Percentiles rank a stretch among this genome's conserved stretches.
Conservation (phyloP, 2,329 filamentous ascomycete genomes). For the Bipolaris zeicola region DNA sequence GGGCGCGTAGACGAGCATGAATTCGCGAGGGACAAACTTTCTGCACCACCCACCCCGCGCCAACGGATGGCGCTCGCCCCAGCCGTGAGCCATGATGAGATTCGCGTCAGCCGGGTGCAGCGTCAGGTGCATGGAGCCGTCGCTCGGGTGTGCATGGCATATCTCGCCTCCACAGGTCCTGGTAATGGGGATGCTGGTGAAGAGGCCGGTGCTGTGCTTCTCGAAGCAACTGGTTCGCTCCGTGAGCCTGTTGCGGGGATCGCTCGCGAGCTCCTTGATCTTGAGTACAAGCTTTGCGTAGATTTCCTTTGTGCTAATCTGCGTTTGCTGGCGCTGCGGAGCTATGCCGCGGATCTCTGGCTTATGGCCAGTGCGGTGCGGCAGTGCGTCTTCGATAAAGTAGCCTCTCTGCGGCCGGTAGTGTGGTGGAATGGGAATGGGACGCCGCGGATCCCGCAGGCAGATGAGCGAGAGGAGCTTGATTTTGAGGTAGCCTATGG, state of each 20-base stretch:
- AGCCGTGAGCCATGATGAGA: slow-evolving; percentile 73
- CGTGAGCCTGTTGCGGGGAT: slow-evolving; percentile 38
- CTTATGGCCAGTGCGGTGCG: slow-evolving; percentile 66
- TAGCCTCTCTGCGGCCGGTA: slow-evolving; percentile 64
- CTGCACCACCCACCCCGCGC: slow-evolving; percentile 69
- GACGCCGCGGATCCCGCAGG: slow-evolving; percentile 70
- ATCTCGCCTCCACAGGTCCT: slow-evolving; percentile 80
- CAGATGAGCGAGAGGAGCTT: slow-evolving; percentile 74
- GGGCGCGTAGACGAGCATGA: slow-evolving; percentile 84
- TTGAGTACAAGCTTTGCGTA: slow-evolving; percentile 34
- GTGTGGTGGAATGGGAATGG: slow-evolving; percentile 59
- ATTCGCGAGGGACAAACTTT: slow-evolving; percentile 73
- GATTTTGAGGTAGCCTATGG: slow-evolving; percentile 73
- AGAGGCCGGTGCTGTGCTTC: slow-evolving; percentile 79
- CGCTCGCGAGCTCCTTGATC: slow-evolving; percentile 29
- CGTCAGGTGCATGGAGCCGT: slow-evolving; percentile 78
- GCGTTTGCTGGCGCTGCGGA: slow-evolving; percentile 78
- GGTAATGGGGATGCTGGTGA: slow-evolving; percentile 68
- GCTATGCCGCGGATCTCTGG: slow-evolving; percentile 77
- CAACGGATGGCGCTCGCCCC: slow-evolving; percentile 73
- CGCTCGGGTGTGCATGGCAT: slow-evolving; percentile 77
- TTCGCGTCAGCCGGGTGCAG: slow-evolving; percentile 79
- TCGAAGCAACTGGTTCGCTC: slow-evolving; percentile 76
- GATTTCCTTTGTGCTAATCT: slow-evolving; percentile 63
- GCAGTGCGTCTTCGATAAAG: slow-evolving; percentile 58